A percentile compares a stretch with the other conserved stretches of the same genome.
Evolutionary conservation across 805 yeast genomes (phyloP).

Genomic region (Candida morakotiae): DNA sequence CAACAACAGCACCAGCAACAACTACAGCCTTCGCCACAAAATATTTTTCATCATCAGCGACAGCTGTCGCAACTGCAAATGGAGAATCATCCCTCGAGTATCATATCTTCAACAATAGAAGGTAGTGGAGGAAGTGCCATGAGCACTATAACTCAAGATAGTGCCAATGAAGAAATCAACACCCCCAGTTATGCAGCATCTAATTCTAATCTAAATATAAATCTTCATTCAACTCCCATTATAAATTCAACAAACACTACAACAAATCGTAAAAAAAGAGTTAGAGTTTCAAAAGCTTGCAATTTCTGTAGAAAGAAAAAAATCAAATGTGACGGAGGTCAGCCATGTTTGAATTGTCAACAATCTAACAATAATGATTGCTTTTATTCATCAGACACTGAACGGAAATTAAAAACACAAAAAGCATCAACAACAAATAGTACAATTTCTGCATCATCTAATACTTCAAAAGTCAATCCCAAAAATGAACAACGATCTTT

Average conservation of each 20-base stretch:
- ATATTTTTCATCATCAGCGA: background rate
- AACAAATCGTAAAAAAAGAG: conserved; percentile 11
- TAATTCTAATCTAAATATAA: background rate
- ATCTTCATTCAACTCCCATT: too few relatives aligned
- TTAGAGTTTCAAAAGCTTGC: conserved; percentile 26
- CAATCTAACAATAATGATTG: conserved; percentile 18
- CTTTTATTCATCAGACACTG: conserved; percentile 15
- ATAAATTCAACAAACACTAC: too few relatives aligned
- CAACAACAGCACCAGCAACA: background rate
- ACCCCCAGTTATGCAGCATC: background rate
- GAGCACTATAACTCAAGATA: conserved; percentile 6
- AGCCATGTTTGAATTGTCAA: conserved; percentile 27
- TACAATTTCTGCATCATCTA: background rate
- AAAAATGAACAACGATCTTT: conserved; percentile 9
- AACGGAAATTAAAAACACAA: conserved; percentile 5
- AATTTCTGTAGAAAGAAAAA: conserved; percentile 29
- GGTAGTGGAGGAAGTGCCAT: conserved; percentile 2
- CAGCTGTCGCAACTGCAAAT: background rate
- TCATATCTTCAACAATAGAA: background rate
- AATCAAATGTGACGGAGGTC: conserved; percentile 28
- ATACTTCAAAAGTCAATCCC: background rate
- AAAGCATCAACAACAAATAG: conserved; percentile 1
- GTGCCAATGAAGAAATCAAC: background rate
- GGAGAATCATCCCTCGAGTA: background rate
- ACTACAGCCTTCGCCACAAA: background rate